Evolutionary conservation across 352 stramenopile genomes (phyloP), one percentile per base, ranked within the genome.

Genomic region (Globisporangium splendens): DNA sequence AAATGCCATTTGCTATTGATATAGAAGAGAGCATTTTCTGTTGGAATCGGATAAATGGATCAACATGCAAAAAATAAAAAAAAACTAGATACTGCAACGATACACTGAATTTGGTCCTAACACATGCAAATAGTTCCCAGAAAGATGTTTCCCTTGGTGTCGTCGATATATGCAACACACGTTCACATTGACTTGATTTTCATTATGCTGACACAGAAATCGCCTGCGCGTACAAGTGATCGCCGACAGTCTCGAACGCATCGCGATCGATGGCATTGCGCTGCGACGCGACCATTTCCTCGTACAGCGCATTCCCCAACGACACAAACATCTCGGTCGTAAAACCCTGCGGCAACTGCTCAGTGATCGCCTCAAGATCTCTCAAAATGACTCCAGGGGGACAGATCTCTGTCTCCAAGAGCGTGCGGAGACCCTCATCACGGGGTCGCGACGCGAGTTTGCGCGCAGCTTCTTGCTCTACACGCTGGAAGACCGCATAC

Each of bases 281-380:
- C 43, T 79, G 61, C 47, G 75, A 60, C 42, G 65, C 62, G 17
- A 79, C 47, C 77, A 91, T 92, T 49, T 93, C 83, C 18, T 70
- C 73, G 63, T 86, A 86, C 42, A 91, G 61, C 22, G 72, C 79
- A 56, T 88, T 74, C n/a, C 83, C 83, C 18, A 93, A 58, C 46
- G 72, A 69, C 8, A 64, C 63, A 55, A 93, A 93, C 79, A 89
- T 88, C 31, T 77, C 65, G 17, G 83, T 62, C 28, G 80, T 86
- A 59, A 93, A 93, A 14, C 83, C 83, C 46, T 89, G 74, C 0
- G 83, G 78, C 56, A 89, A 66, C 39, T 65, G 61, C 50, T 72
- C 28, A 38, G 60, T 72, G 56, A 92, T 70, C 54, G 69, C 70
- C 55, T 79, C 52, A 33, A 90, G 57, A 46, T 92, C 78, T 33